A percentile compares a stretch with the other conserved stretches of the same genome.
Evolutionary conservation across 2,329 filamentous ascomycete genomes (phyloP).

Genomic region (Podosphaera fusca): DNA sequence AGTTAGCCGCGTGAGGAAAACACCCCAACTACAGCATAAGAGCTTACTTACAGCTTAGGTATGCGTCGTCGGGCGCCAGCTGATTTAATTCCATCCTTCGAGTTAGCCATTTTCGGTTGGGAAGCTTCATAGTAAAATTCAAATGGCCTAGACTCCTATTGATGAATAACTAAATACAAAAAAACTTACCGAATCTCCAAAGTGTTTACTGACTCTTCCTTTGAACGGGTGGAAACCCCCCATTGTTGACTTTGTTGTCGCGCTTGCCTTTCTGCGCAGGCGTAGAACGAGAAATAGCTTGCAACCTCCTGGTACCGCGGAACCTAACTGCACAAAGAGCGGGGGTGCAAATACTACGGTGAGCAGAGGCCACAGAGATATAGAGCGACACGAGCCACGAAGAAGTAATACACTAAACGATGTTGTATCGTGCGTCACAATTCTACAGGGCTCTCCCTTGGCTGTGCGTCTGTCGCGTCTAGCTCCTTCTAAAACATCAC

Average conservation of each 20-base stretch:
- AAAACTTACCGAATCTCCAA: slow-evolving; percentile 24
- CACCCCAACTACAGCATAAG: neutral
- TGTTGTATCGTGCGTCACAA: no score
- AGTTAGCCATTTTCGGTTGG: slow-evolving; percentile 6
- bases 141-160: neutral
- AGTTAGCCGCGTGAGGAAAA: slow-evolving; percentile 2
- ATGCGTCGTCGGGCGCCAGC: slow-evolving; percentile 41
- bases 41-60: slow-evolving; percentile 38
- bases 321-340: neutral
- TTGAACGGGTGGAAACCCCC: slow-evolving; percentile 28
- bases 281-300: neutral
- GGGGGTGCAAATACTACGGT: neutral
- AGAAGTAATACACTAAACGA: no score
- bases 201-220: slow-evolving; percentile 25
- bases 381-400: no score
- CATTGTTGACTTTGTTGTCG: slow-evolving; percentile 6
- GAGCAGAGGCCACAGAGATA: neutral
- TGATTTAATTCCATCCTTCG: slow-evolving; percentile 11
- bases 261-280: neutral
- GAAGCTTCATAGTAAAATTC: slow-evolving; percentile 3
- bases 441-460: no score
- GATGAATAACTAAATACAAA: neutral
- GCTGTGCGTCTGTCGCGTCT: no score
- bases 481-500: no score
- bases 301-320: neutral